A percentile compares a stretch with the other conserved stretches of the same genome.
Evolutionary conservation across 2,329 filamentous ascomycete species (phyloP).

Genomic region (Alternaria dauci): DNA sequence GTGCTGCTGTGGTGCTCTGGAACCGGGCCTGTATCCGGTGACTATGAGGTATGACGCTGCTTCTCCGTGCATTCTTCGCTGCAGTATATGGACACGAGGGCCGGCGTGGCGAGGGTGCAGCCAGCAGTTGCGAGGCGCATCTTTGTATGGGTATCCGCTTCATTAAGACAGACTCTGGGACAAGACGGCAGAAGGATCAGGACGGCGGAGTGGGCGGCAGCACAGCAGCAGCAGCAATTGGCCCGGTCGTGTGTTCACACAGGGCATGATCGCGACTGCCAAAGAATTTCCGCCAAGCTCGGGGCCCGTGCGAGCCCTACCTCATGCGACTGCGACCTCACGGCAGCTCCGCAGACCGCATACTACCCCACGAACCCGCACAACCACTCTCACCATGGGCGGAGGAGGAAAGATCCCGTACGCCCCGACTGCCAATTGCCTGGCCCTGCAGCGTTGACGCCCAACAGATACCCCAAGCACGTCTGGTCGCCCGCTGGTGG

Average conservation of each 20-base stretch:
- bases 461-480: slow-evolving; percentile 88
- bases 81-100: slow-evolving; percentile 48
- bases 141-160: slow-evolving; percentile 69
- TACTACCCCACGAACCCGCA: slow-evolving; percentile 27
- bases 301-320: slow-evolving; percentile 24
- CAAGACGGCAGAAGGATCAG: slow-evolving; percentile 16
- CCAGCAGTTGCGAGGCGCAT: slow-evolving; percentile 68
- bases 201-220: slow-evolving; percentile 22
- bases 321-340: slow-evolving; percentile 32
- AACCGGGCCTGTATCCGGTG: slow-evolving; percentile 40
- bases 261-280: slow-evolving; percentile 33
- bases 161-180: slow-evolving; percentile 53
- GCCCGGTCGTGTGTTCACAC: slow-evolving; percentile 36
- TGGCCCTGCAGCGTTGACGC: slow-evolving; percentile 24
- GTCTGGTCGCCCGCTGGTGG: slow-evolving; percentile 98
- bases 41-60: slow-evolving; percentile 40
- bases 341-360: slow-evolving; percentile 25
- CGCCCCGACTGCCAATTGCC: slow-evolving; percentile 25
- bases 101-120: slow-evolving; percentile 54
- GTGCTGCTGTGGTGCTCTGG: slow-evolving; percentile 33
- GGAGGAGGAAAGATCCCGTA: slow-evolving; percentile 78
- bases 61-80: slow-evolving; percentile 30
- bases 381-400: slow-evolving; percentile 67
- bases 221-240: slow-evolving; percentile 26
- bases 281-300: slow-evolving; percentile 48